A percentile compares a stretch with the other conserved stretches of the same genome.
Conservation (phyloP, 345 rosid species). For the Moringa oleifera region DNA sequence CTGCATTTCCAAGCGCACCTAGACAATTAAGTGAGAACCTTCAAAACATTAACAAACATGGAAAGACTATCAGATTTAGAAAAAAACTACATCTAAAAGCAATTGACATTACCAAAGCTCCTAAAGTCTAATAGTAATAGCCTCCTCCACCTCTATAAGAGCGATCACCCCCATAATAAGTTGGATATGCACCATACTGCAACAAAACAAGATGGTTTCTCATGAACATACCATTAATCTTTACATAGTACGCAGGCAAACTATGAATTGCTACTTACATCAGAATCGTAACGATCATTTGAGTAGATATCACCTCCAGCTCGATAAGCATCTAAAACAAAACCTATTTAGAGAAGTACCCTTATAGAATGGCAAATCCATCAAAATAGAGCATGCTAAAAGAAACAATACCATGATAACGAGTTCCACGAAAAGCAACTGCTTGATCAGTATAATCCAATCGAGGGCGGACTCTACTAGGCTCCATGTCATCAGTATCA, state of each 20-base stretch:
- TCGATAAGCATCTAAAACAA: slow-evolving; percentile 38
- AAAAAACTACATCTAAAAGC: neutral
- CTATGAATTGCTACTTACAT: slow-evolving; percentile 35
- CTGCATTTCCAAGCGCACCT: slow-evolving; percentile 34
- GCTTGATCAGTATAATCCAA: slow-evolving; percentile 37
- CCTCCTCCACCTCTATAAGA: slow-evolving; percentile 33
- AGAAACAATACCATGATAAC: slow-evolving; percentile 33
- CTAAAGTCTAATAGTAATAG: slow-evolving; percentile 31
- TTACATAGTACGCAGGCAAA: slow-evolving; percentile 5
- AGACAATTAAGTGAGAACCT: slow-evolving; percentile 15
- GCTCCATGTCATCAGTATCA: slow-evolving; percentile 43
- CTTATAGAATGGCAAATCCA: neutral
- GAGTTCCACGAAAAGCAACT: slow-evolving; percentile 31
- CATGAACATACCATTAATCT: slow-evolving; percentile 7
- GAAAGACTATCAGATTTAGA: neutral
- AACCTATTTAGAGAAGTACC: slow-evolving; percentile 16
- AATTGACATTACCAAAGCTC: slow-evolving; percentile 24
- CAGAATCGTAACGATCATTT: slow-evolving; percentile 38
- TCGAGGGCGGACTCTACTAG: slow-evolving; percentile 36
- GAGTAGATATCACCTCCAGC: slow-evolving; percentile 30
- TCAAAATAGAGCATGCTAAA: slow-evolving; percentile 2
- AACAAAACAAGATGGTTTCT: slow-evolving; percentile 11
- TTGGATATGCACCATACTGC: slow-evolving; percentile 40
- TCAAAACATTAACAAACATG: slow-evolving; percentile 2
- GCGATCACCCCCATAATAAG: slow-evolving; percentile 35